A percentile compares a stretch with the other conserved stretches of the same genome.
phyloP scores from a whole-genome alignment of 2,329 filamentous ascomycete genomes.

The Penicillium corylophilum region DNA sequence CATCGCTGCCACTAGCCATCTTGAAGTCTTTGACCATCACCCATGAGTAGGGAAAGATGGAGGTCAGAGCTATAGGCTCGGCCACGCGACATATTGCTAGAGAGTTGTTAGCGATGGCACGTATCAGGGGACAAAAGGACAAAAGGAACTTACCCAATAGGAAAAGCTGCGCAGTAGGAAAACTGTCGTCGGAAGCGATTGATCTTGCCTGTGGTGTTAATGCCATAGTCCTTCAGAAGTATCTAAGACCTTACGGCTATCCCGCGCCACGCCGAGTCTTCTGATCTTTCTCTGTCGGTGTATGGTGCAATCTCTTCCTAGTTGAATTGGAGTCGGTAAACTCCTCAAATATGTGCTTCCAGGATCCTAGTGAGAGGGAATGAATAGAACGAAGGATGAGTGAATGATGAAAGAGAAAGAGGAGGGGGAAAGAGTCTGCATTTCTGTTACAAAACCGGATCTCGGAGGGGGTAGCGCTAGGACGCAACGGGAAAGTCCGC shows the following conservation, averaged over 20 bases:
- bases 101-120: neutral
- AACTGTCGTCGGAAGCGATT: conserved; percentile 64
- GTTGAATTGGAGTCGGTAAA: too few species aligned
- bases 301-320: neutral
- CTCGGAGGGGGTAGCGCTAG: neutral
- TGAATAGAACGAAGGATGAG: conserved; percentile 1
- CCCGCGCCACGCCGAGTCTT: conserved; percentile 21
- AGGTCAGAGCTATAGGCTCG: conserved; percentile 88
- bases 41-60: conserved; percentile 91
- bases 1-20: conserved; percentile 69
- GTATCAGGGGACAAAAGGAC: neutral
- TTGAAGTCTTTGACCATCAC: conserved; percentile 74
- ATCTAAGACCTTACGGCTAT: conserved; percentile 54
- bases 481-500: neutral
- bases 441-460: conserved; percentile 11
- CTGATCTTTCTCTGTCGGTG: conserved; percentile 2
- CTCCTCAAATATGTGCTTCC: neutral
- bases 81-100: conserved; percentile 89
- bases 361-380: neutral
- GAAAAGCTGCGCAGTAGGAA: conserved; percentile 79
- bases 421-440: conserved; percentile 6
- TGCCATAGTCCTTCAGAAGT: conserved; percentile 54
- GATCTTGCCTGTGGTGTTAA: conserved; percentile 58
- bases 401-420: conserved; percentile 1
- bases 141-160: conserved; percentile 69